These are phyloP conservation scores for Friedmanniomyces simplex DNA, from an alignment of 495 filamentous ascomycete species.

Conservation along the genomic window DNA sequence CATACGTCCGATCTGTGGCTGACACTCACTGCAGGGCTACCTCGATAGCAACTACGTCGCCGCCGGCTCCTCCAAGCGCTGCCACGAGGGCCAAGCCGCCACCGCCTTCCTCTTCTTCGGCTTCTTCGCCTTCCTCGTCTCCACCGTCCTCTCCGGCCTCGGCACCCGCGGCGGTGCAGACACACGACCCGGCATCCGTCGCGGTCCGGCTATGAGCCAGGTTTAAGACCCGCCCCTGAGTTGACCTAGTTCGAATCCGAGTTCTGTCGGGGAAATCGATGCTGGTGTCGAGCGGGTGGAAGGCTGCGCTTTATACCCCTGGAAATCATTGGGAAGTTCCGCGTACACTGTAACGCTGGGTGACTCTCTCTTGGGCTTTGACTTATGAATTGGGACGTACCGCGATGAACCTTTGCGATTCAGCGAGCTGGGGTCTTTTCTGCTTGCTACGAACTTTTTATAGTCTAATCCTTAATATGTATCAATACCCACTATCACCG, in stretches of 20 bases:
- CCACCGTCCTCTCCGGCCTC: conserved; percentile 43
- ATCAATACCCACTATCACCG: background rate
- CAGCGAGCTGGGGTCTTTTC: background rate
- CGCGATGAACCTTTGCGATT: background rate
- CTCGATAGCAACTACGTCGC: conserved; percentile 47
- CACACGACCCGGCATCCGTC: conserved; percentile 29
- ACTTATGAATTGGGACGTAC: background rate
- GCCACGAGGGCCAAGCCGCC: conserved; percentile 58
- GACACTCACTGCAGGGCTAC: conserved; percentile 40
- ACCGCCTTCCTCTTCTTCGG: conserved; percentile 65
- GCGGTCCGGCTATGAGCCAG: conserved; percentile 50
- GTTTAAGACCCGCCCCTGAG: conserved; percentile 37
- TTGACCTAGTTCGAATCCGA: background rate
- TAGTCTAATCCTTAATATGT: background rate
- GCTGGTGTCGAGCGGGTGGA: too few relatives aligned
- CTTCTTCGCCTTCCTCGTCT: conserved; percentile 49
- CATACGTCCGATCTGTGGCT: too few relatives aligned
- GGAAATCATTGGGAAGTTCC: background rate
- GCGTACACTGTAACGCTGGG: too few relatives aligned
- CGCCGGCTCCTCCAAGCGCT: conserved; percentile 50
- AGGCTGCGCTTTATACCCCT: background rate
- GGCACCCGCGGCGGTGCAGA: conserved; percentile 24
- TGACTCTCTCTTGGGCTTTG: background rate
- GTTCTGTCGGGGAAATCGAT: too few relatives aligned
- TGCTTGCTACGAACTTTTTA: background rate